phyloP scores from a whole-genome alignment of 495 filamentous ascomycete species.

The Clavariopsis aquatica region DNA sequence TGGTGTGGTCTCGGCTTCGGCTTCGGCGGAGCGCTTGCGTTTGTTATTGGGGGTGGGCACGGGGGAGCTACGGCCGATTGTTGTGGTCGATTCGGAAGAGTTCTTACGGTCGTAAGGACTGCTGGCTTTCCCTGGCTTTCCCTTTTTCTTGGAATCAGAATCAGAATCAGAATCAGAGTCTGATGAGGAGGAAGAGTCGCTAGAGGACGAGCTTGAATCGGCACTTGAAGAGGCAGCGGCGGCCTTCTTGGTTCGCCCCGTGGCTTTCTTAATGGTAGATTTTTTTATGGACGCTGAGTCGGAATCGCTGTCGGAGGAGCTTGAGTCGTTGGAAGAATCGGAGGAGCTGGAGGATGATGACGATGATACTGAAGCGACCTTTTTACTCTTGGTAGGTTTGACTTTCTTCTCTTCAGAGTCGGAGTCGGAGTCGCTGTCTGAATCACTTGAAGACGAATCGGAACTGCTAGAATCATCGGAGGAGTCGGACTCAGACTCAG shows the following conservation, averaged over 20 bases:
- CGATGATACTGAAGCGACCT: slow-evolving; percentile 11
- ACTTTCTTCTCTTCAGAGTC: slow-evolving; percentile 1
- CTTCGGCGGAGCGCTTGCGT: slow-evolving; percentile 45
- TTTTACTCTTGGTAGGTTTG: slow-evolving; percentile 7
- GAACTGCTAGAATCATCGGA: background rate
- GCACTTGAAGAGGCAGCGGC: background rate
- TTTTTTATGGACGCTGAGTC: background rate
- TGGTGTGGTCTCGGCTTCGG: slow-evolving; percentile 8
- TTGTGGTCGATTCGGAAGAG: slow-evolving; percentile 42
- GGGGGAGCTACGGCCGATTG: slow-evolving; percentile 31
- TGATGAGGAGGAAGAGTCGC: slow-evolving; percentile 16
- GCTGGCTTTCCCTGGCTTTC: slow-evolving; percentile 4
- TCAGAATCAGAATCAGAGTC: slow-evolving; percentile 30
- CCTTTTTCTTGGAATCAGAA: slow-evolving; percentile 19
- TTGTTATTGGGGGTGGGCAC: slow-evolving; percentile 23
- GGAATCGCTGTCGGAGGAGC: slow-evolving; percentile 5
- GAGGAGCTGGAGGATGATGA: slow-evolving; percentile 10
- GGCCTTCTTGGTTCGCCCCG: slow-evolving; percentile 2
- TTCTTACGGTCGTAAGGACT: slow-evolving; percentile 16
- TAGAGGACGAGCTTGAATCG: background rate
- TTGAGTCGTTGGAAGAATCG: slow-evolving; percentile 1
- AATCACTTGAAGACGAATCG: slow-evolving; percentile 13
- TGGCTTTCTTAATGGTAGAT: background rate
- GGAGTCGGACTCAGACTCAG: slow-evolving; percentile 13
- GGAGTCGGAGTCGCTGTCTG: slow-evolving; percentile 19